Evolutionary conservation across 106 monocot genomes (phyloP).

Genomic region (Allium fistulosum): DNA sequence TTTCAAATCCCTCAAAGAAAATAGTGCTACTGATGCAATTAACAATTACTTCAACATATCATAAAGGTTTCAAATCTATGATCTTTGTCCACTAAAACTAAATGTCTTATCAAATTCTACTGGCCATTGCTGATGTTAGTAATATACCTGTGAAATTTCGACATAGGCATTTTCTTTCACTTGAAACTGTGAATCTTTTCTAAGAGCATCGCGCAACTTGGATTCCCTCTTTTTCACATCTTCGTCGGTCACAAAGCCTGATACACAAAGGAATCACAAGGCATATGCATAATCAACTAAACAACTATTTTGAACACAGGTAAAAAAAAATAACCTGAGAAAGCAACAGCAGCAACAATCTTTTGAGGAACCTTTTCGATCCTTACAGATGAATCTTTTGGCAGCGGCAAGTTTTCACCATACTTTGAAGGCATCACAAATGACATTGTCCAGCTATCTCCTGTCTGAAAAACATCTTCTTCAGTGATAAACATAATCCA

Average conservation of each 20-base stretch:
- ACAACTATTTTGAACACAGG: not conserved
- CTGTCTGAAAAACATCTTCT: slow-evolving; percentile 20
- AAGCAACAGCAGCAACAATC: slow-evolving; percentile 63
- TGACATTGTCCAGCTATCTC: slow-evolving; percentile 72
- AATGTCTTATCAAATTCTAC: too few species aligned
- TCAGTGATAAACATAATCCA: too few species aligned
- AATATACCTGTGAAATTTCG: slow-evolving; percentile 80
- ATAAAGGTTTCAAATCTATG: too few species aligned
- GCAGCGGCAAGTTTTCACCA: slow-evolving; percentile 66
- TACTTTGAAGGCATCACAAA: slow-evolving; percentile 89
- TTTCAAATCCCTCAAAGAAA: too few species aligned
- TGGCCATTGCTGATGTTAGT: too few species aligned
- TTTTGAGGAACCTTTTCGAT: slow-evolving; percentile 56
- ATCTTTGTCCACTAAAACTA: too few species aligned
- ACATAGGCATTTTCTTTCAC: slow-evolving; percentile 47
- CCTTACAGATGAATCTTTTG: slow-evolving; percentile 65
- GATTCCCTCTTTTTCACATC: slow-evolving; percentile 42
- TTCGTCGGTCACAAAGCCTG: slow-evolving; percentile 78
- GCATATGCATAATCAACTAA: not conserved
- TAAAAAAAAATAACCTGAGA: slow-evolving; percentile 43
- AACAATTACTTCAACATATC: too few species aligned
- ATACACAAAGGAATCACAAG: slow-evolving; percentile 3
- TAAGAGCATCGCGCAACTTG: slow-evolving; percentile 46
- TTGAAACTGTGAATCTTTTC: slow-evolving; percentile 40
- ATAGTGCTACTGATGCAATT: too few species aligned